Evolutionary conservation across 2,329 filamentous ascomycete genomes (phyloP), one percentile per base, ranked within the genome.

Genomic region (Fusarium bulbicola): DNA sequence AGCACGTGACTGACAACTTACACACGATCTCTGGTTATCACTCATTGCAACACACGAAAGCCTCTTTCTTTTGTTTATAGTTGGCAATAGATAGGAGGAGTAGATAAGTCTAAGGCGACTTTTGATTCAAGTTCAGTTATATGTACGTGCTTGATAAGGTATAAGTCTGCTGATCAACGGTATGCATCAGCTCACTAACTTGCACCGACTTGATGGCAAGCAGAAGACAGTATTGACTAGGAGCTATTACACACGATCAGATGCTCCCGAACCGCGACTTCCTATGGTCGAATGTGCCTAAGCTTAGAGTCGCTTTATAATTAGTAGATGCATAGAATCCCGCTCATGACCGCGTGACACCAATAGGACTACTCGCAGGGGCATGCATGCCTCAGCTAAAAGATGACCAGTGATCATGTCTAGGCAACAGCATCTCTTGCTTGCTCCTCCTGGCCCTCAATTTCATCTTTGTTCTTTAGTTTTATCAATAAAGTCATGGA

Each of bases 361-460:
- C 50, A 53, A 53, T 53, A 28, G 34, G 34, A n/a, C 34, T 28
- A 16, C 50, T 20, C 5, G 18, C 6, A 28, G 43, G 26, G 8
- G 18, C 18, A 37, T 62, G 47, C 65, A 61, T 49, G 42, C 26
- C 54, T 68, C 26, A 63, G 64, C 66, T 50, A 43, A 68, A 63
- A 56, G 64, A 68, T 68, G 32, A 68, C 46, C 24, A 16, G 32
- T 43, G 20, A 28, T 28, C 14, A 45, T 68, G 30, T 15, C 28
- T 45, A 68, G 66, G 66, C 66, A 68, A 18, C 63, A 56, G 49
- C n/a, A 42, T 20, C n/a, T 18, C 37, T 24, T 46, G 16, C 6
- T 20, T 42, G 7, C 5, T 39, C 13, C 5, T 18, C 28, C 14
- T 20, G 7, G 21, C 13, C 26, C 16, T n/a, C 26, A 12, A 6